Base-by-base conservation (phyloP, 2,329 filamentous ascomycete species). In the Paecilomyces niveus region DNA sequence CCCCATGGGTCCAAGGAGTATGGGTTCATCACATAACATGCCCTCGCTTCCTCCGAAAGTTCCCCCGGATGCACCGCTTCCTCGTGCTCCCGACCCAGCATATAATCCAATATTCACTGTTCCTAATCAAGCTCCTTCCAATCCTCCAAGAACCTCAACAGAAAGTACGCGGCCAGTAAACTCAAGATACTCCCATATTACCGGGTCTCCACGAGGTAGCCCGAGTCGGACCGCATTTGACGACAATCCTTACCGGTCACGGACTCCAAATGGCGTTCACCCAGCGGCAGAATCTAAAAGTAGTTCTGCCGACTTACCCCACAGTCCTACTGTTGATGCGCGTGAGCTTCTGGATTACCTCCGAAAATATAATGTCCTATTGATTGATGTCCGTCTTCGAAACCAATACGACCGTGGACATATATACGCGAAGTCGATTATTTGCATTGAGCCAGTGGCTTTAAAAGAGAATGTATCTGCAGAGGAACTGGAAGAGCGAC, bases 361-460 rank as follows among this genome's bases (percentile, higher is more conserved):
- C 72, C 79, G 68, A 64, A 82, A 69, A 60, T 91, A 76, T 75
- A 86, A 75, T 61, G 81, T 97, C 24, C 77, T 99, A 11, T 72
- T 97, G 24, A 91, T 99, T 63, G 94, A 99, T 72, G 85, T 97
- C 50, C 87, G 94, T 45, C 79, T 84, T 58, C 86, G 94, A 26
- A 85, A 89, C 56, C 84, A 89, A 8, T 99, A 90, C 69, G 91
- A 97, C 65, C 82, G 88, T 54, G 94, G 94, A 0, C 94, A 99
- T 70, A 92, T 99, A 62, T 89, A 89, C 78, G 86, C 89, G 5
- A 87, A 87, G 58, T 87, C 85, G 5, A 89, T 92, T 45, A 90
- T 99, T 52, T 99, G 94, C 72, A 84, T 99, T 60, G 94, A 99
- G 67, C 91, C 92, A 24, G 83, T 95, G 52, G 83, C 88, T 9